phyloP scores from a whole-genome alignment of 1,284 basidiomycete species.

The Cutaneotrichosporon mucoides region DNA sequence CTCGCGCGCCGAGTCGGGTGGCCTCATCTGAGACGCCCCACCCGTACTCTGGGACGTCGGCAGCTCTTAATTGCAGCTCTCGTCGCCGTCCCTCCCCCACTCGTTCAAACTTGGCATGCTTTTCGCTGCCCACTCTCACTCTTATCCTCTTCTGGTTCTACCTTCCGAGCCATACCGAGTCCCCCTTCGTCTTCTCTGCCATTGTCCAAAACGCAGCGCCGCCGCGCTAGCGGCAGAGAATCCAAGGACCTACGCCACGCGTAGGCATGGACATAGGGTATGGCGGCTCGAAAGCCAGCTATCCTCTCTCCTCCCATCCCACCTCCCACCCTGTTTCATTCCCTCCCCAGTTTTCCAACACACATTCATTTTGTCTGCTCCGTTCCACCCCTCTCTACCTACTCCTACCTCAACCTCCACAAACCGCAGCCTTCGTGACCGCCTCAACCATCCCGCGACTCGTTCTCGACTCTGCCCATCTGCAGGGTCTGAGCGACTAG shows the following conservation, averaged over 20 bases:
- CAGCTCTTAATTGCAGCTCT: slow-evolving; percentile 3
- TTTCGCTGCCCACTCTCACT: slow-evolving; percentile 30
- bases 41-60: slow-evolving; percentile 2
- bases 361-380: background rate
- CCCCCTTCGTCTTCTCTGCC: slow-evolving; percentile 22
- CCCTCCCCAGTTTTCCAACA: slow-evolving; percentile 6
- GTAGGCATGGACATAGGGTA: slow-evolving; percentile 44
- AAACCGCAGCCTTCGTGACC: slow-evolving; percentile 27
- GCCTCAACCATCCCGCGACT: slow-evolving; percentile 52
- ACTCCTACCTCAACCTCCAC: slow-evolving; percentile 1
- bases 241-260: slow-evolving; percentile 38
- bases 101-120: slow-evolving; percentile 35
- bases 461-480: background rate
- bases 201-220: slow-evolving; percentile 47
- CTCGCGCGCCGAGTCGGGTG: slow-evolving; percentile 38
- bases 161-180: slow-evolving; percentile 35
- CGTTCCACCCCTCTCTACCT: slow-evolving; percentile 4
- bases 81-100: slow-evolving; percentile 8
- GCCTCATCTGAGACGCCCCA: slow-evolving; percentile 32
- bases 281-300: slow-evolving; percentile 42
- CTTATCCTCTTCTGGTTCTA: slow-evolving; percentile 32
- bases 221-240: slow-evolving; percentile 37
- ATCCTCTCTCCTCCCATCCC: slow-evolving; percentile 1
- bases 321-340: slow-evolving; percentile 10
- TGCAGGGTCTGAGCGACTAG: slow-evolving; percentile 15